Evolutionary conservation across 2,329 filamentous ascomycete species (phyloP), one percentile per base, ranked within the genome.

Genomic region (Hypoxylon sp.): DNA sequence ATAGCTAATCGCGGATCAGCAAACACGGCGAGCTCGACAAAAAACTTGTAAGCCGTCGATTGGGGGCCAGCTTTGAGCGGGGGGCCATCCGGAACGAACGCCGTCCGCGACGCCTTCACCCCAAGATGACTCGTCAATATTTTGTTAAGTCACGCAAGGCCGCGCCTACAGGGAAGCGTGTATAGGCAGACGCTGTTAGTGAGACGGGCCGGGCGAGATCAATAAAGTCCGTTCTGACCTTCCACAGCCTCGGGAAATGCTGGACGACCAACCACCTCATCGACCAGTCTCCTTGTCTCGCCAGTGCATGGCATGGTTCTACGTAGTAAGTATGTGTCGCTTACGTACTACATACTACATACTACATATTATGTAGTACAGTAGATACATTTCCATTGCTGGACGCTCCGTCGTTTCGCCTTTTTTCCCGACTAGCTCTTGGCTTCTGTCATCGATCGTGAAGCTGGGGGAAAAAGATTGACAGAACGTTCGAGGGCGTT

Each of bases 361-460:
- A n/a, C n/a, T n/a, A n/a, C n/a, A n/a, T n/a, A n/a, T n/a, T n/a
- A n/a, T n/a, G n/a, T n/a, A n/a, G n/a, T 11, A 17, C 33, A 21
- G n/a, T 18, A 17, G 13, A 38, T 17, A 17, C 23, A n/a, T 33
- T 7, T 33, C 15, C n/a, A 15, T 33, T 29, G 29, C 33, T 45
- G 41, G 50, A 51, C 40, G 29, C 15, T 35, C 26, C 35, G 29
- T 46, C 35, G 29, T 46, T 29, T 57, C 38, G 24, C 31, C 35
- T 24, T 52, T 52, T n/a, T 37, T 49, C 45, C 58, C 50, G 58
- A 55, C 18, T 11, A 50, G 24, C 21, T 62, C 62, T 63, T 64
- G 62, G 62, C 62, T 54, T 60, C 24, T 62, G 62, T 62, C 55
- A 62, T 58, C 33, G 52, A 54, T 24, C 20, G 46, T 48, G 29